A percentile compares a stretch with the other conserved stretches of the same genome.
Conservation (phyloP, 768 basidiomycete species). For the Suillus tomentosus region DNA sequence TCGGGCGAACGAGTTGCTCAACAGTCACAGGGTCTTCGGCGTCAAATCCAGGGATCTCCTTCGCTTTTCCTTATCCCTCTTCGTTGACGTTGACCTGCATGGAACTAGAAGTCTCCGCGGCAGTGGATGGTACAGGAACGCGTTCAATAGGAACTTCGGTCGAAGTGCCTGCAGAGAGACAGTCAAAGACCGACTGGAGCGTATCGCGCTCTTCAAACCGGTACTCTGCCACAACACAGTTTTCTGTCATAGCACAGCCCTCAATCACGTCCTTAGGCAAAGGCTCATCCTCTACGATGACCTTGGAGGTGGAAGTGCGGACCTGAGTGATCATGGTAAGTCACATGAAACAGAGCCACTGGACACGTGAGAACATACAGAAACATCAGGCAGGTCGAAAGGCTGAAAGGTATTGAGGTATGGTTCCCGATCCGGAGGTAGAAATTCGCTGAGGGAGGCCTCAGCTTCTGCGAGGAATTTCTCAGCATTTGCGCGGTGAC, state of each 20-base stretch:
- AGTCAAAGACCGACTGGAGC: conserved; percentile 3
- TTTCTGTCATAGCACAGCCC: not conserved
- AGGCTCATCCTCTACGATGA: not conserved
- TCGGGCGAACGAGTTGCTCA: conserved; percentile 29
- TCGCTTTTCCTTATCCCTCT: conserved; percentile 41
- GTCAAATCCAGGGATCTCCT: conserved; percentile 19
- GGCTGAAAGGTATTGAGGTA: not conserved
- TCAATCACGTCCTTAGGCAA: not conserved
- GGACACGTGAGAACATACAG: not conserved
- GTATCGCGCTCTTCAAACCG: conserved; percentile 14
- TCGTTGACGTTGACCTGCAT: not conserved
- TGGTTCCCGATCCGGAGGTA: not conserved
- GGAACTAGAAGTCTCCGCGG: not conserved
- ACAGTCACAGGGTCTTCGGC: conserved; percentile 16
- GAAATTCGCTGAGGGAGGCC: not conserved
- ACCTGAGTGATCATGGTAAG: not conserved
- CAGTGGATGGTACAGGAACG: conserved; percentile 7
- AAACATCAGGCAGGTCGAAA: not conserved
- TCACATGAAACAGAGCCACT: not conserved
- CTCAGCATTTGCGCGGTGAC: not conserved
- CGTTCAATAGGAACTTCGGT: not conserved
- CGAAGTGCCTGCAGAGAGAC: not conserved
- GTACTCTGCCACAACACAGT: conserved; percentile 7
- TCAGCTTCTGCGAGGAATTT: not conserved
- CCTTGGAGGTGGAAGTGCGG: not conserved